Conservation (phyloP, 352 stramenopile species). For the Globisporangium emineosum region DNA sequence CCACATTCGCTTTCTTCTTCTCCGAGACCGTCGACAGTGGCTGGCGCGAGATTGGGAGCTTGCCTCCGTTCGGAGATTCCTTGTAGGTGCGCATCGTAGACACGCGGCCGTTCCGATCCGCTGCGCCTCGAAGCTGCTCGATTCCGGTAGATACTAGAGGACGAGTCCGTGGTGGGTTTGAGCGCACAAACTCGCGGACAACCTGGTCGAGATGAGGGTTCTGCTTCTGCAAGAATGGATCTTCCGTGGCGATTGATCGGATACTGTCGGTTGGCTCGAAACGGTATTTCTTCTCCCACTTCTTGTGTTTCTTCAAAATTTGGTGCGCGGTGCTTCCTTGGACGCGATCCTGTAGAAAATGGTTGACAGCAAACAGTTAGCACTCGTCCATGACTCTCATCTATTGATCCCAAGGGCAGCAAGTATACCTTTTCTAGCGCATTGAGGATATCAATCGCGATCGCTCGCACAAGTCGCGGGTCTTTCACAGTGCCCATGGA, state of each 20-base stretch:
- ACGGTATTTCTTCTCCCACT: slow-evolving; percentile 83
- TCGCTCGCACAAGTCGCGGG: slow-evolving; percentile 52
- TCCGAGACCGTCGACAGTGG: slow-evolving; percentile 8
- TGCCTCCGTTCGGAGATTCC: background rate
- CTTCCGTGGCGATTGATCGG: slow-evolving; percentile 44
- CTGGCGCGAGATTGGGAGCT: slow-evolving; percentile 7
- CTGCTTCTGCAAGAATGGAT: slow-evolving; percentile 67
- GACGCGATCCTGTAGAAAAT: slow-evolving; percentile 68
- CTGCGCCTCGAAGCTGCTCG: background rate
- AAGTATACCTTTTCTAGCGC: slow-evolving; percentile 63
- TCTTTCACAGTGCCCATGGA: slow-evolving; percentile 60
- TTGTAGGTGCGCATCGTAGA: slow-evolving; percentile 19
- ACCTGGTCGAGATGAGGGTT: slow-evolving; percentile 54
- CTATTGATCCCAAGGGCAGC: background rate
- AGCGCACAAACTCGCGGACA: slow-evolving; percentile 47
- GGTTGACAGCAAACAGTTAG: slow-evolving; percentile 27
- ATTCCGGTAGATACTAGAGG: background rate
- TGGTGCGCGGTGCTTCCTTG: slow-evolving; percentile 71
- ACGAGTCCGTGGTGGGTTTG: slow-evolving; percentile 23
- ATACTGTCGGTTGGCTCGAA: slow-evolving; percentile 47
- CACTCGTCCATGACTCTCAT: background rate
- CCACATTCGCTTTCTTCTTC: slow-evolving; percentile 10
- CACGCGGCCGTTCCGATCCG: slow-evolving; percentile 3
- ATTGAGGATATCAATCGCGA: slow-evolving; percentile 78
- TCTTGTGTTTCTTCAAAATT: slow-evolving; percentile 87